Conservation (phyloP, 345 rosid species). For the Hibiscus tridactylites region DNA sequence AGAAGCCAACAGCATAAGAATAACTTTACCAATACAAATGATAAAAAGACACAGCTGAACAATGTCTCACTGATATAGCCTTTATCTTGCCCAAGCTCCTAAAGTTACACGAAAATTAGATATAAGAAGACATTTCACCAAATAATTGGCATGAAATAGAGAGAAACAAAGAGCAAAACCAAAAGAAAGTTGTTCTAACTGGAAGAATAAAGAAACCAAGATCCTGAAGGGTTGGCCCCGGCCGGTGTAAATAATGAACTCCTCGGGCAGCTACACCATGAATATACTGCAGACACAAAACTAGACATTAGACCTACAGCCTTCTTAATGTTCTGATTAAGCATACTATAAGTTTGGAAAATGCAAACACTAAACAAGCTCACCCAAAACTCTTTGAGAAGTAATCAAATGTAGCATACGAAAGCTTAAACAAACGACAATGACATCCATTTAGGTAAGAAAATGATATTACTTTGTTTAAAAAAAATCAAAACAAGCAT, state of each 20-base stretch:
- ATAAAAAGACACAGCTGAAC: constrained; percentile 56
- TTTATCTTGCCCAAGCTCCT: constrained; percentile 97
- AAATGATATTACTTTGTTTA: not conserved
- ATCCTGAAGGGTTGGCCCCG: constrained; percentile 84
- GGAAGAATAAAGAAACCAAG: constrained; percentile 83
- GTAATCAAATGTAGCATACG: not conserved
- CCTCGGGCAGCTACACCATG: constrained; percentile 89
- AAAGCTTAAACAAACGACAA: constrained; percentile 1
- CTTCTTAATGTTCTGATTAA: not conserved
- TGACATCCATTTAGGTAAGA: not conserved
- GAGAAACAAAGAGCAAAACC: not conserved
- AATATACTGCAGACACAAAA: constrained; percentile 50
- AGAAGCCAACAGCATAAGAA: not conserved
- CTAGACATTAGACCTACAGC: not conserved
- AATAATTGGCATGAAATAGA: not conserved
- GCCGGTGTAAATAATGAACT: constrained; percentile 84
- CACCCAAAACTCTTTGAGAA: not conserved
- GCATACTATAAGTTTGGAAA: not conserved
- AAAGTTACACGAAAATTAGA: constrained; percentile 12
- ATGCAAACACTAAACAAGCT: not conserved
- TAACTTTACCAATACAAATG: constrained; percentile 68
- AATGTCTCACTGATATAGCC: constrained; percentile 83
- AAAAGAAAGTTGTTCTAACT: constrained; percentile 32
- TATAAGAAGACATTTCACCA: constrained; percentile 1
- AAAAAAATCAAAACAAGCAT: not conserved